Percentiles rank a stretch among this genome's conserved stretches.
Evolutionary conservation across 805 yeast genomes (phyloP).

Genomic region (Starmerella lactis-condensi): DNA sequence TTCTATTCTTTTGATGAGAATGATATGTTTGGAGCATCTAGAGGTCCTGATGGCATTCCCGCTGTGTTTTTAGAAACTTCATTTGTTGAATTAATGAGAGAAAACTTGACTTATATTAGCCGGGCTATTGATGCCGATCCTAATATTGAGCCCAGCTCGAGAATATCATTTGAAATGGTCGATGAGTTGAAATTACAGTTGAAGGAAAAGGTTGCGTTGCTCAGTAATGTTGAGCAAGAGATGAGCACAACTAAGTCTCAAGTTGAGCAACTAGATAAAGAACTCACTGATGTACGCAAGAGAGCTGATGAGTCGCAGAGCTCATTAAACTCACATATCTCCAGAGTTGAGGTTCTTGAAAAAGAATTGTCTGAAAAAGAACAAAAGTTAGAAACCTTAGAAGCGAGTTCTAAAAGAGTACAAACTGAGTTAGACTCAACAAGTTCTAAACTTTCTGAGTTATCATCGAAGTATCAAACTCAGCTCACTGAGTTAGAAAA

Average conservation of each 20-base stretch:
- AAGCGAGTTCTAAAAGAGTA: too few species aligned
- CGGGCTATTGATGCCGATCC: slow-evolving; percentile 63
- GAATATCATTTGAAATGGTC: slow-evolving; percentile 43
- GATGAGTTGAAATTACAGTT: slow-evolving; percentile 22
- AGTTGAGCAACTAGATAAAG: slow-evolving; percentile 16
- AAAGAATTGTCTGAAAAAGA: slow-evolving; percentile 1
- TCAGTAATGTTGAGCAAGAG: slow-evolving; percentile 13
- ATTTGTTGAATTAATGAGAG: slow-evolving; percentile 50
- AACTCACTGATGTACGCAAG: slow-evolving; percentile 16
- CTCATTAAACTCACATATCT: too few species aligned
- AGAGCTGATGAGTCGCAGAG: neutral
- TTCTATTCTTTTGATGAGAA: slow-evolving; percentile 32
- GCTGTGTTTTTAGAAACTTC: slow-evolving; percentile 50
- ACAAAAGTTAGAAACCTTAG: slow-evolving; percentile 3
- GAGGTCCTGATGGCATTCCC: slow-evolving; percentile 77
- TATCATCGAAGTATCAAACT: slow-evolving; percentile 1
- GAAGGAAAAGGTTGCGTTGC: slow-evolving; percentile 18
- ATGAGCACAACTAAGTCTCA: slow-evolving; percentile 19
- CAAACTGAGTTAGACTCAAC: slow-evolving; percentile 3
- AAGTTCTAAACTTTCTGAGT: too few species aligned
- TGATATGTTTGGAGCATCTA: slow-evolving; percentile 31
- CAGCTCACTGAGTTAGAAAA: slow-evolving; percentile 18
- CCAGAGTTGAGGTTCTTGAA: slow-evolving; percentile 8
- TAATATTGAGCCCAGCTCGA: slow-evolving; percentile 44
- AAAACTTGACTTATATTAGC: slow-evolving; percentile 47